Conservation (phyloP, 1,284 basidiomycete genomes). For the Cutaneotrichosporon sp. region DNA sequence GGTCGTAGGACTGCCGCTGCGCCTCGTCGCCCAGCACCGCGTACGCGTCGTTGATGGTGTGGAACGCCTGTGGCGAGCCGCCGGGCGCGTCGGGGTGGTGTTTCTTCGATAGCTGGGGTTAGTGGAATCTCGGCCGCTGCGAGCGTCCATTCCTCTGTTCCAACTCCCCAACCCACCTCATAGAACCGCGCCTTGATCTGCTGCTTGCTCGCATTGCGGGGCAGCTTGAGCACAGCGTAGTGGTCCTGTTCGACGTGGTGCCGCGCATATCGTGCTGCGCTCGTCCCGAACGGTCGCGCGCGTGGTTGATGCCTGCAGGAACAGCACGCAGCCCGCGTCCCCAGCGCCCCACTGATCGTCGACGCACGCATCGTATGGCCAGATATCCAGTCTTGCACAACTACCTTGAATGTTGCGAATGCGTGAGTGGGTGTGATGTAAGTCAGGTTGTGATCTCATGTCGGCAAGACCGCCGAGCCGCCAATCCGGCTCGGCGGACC, state of each 20-base stretch:
- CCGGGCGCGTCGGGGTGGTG: slow-evolving; percentile 48
- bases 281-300: no score
- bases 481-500: no score
- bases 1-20: slow-evolving; percentile 27
- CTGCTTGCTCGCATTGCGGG: slow-evolving; percentile 42
- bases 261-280: no score
- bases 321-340: no score
- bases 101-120: slow-evolving; percentile 47
- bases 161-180: slow-evolving; percentile 37
- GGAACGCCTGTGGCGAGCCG: slow-evolving; percentile 38
- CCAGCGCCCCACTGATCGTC: no score
- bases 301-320: no score
- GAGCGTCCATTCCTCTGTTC: not conserved
- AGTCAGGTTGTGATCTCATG: no score
- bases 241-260: slow-evolving; percentile 33
- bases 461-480: no score
- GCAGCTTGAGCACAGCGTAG: slow-evolving; percentile 44
- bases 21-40: slow-evolving; percentile 39
- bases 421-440: no score
- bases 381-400: no score
- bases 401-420: no score
- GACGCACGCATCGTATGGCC: no score
- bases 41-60: slow-evolving; percentile 48
- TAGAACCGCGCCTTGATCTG: slow-evolving; percentile 51
- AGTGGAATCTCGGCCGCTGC: not conserved